phyloP scores from a whole-genome alignment of 208 protist genomes.

The Acanthamoeba culbertsoni region DNA sequence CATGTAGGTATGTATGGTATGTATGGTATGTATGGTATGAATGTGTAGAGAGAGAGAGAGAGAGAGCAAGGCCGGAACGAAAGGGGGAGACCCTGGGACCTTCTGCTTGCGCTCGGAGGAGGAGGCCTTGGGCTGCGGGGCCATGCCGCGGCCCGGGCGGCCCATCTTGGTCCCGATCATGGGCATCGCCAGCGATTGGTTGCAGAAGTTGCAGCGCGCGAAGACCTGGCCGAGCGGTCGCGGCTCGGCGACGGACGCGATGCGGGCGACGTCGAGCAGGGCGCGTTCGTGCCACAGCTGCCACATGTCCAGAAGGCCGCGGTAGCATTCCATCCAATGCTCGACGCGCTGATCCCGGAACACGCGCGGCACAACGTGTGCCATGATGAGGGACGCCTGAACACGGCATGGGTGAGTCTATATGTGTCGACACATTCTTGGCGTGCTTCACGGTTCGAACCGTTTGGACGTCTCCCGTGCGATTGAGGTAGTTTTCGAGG shows the following conservation, averaged over 20 bases:
- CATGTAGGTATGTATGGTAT: too few relatives aligned
- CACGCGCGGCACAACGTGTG: conserved; percentile 53
- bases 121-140: neutral
- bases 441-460: neutral
- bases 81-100: neutral
- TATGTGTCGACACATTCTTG: neutral
- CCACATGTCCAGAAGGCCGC: conserved; percentile 81
- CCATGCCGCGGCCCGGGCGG: neutral
- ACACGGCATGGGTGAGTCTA: neutral
- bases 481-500: conserved; percentile 79
- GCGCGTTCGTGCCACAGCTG: conserved; percentile 80
- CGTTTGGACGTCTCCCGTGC: conserved; percentile 81
- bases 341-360: conserved; percentile 54
- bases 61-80: too few relatives aligned
- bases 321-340: conserved; percentile 74
- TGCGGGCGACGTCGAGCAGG: conserved; percentile 70
- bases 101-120: conserved; percentile 23
- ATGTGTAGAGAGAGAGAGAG: too few relatives aligned
- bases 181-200: neutral
- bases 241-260: neutral
- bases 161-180: neutral
- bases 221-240: conserved; percentile 3
- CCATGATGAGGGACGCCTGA: conserved; percentile 3
- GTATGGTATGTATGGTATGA: too few relatives aligned
- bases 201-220: conserved; percentile 68